These are phyloP conservation scores for Combretum micranthum DNA, from an alignment of 345 rosid species.

Conservation along the genomic window DNA sequence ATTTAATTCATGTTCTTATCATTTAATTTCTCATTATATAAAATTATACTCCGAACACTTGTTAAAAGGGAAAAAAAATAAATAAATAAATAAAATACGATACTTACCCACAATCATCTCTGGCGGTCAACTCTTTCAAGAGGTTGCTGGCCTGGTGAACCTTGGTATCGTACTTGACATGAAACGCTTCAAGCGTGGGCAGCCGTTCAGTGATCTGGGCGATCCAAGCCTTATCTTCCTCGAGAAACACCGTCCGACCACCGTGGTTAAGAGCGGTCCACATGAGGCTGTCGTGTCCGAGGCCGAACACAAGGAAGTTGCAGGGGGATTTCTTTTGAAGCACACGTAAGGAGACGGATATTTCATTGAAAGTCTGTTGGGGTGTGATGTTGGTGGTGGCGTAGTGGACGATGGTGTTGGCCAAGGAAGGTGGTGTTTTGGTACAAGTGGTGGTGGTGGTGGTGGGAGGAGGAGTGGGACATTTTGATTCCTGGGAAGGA, in stretches of 20 bases:
- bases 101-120: too few species aligned
- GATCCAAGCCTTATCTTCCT: slow-evolving; percentile 81
- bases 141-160: slow-evolving; percentile 48
- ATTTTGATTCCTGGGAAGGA: slow-evolving; percentile 1
- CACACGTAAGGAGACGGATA: slow-evolving; percentile 58
- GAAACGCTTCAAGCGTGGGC: slow-evolving; percentile 61
- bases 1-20: too few species aligned
- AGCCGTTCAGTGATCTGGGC: slow-evolving; percentile 33
- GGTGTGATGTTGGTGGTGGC: slow-evolving; percentile 74
- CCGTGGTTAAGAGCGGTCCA: slow-evolving; percentile 78
- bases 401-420: slow-evolving; percentile 70
- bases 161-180: slow-evolving; percentile 65
- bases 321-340: slow-evolving; percentile 68
- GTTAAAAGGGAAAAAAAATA: too few species aligned
- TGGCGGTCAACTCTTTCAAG: slow-evolving; percentile 15
- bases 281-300: slow-evolving; percentile 90
- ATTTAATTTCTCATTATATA: too few species aligned
- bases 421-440: slow-evolving; percentile 59
- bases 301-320: slow-evolving; percentile 81
- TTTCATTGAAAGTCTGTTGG: slow-evolving; percentile 74
- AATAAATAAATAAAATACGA: too few species aligned
- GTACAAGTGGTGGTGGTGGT: slow-evolving; percentile 23
- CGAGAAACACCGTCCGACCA: slow-evolving; percentile 80
- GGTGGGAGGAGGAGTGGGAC: slow-evolving; percentile 16
- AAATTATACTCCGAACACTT: too few species aligned